phyloP scores from a whole-genome alignment of 2,329 filamentous ascomycete species.

The Ophiostoma populinum region DNA sequence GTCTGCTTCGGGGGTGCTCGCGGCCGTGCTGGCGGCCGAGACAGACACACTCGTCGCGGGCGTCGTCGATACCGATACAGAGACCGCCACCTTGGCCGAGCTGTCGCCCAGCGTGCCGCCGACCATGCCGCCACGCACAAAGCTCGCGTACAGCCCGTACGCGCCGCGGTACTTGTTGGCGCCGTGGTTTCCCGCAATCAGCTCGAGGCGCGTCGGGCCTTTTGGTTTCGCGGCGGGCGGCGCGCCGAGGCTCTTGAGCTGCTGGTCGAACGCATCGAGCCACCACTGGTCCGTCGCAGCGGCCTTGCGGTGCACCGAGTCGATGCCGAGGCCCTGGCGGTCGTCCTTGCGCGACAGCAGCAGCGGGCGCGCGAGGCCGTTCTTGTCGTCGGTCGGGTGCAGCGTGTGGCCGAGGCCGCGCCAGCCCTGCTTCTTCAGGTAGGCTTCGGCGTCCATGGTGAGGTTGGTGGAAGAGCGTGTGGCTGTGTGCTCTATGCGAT shows the following conservation, averaged over 20 bases:
- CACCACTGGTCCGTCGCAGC: slow-evolving; percentile 79
- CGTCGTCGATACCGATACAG: slow-evolving; percentile 8
- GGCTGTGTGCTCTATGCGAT: too few relatives aligned
- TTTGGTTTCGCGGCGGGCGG: slow-evolving; percentile 13
- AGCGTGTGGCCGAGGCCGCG: slow-evolving; percentile 75
- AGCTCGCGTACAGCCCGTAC: slow-evolving; percentile 61
- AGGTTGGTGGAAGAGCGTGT: background rate
- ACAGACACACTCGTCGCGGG: slow-evolving; percentile 13
- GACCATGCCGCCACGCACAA: slow-evolving; percentile 67
- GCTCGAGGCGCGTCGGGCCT: slow-evolving; percentile 30
- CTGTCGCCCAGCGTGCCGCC: slow-evolving; percentile 44
- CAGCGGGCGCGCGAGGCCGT: slow-evolving; percentile 68
- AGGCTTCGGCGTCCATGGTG: slow-evolving; percentile 66
- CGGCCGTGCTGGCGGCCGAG: slow-evolving; percentile 11
- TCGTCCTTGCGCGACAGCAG: slow-evolving; percentile 71
- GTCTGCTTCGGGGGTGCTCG: slow-evolving; percentile 18
- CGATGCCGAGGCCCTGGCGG: slow-evolving; percentile 64
- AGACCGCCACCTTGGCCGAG: background rate
- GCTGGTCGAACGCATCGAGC: slow-evolving; percentile 86
- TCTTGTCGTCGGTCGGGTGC: slow-evolving; percentile 52
- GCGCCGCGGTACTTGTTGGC: slow-evolving; percentile 39
- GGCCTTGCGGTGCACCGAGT: slow-evolving; percentile 42
- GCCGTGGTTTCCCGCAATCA: slow-evolving; percentile 24
- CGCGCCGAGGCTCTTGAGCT: slow-evolving; percentile 55
- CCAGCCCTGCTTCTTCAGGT: slow-evolving; percentile 80